Base-by-base conservation (phyloP, 2,329 filamentous ascomycete species). In the Cordyceps pruinosa region DNA sequence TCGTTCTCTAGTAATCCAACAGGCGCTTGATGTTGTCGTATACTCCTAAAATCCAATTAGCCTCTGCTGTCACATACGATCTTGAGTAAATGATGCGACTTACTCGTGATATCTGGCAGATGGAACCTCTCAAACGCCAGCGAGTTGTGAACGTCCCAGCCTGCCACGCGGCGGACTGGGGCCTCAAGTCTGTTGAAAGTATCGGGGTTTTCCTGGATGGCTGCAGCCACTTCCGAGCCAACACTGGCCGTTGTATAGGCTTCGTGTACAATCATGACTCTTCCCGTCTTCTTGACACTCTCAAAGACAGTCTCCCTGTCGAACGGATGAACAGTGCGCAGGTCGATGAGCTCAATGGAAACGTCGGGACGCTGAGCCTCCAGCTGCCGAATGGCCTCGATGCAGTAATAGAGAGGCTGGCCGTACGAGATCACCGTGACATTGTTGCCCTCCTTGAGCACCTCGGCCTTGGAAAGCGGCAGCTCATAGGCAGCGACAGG, bases 281-380 rank as follows among this genome's bases (percentile, higher is more conserved):
- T 76, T 0, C 92, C 91, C 0, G 92, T 96, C 77, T 94, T 96
- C 64, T 82, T 83, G 15, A 96, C 92, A 62, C 91, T 96, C 54
- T 86, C 76, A 59, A 96, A 77, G 1, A 97, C 82, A 0, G 88
- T 88, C 68, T 87, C 79, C 66, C 89, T 84, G 69, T 97, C 92
- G 92, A 92, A 97, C 0, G 92, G 92, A 66, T 95, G 96, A 52
- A 97, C 79, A 0, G 92, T 95, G 57, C 91, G 80, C 58, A 97
- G 74, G 68, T 97, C 92, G 59, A 97, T 90, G 58, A 97, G 76
- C 76, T 97, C 92, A 17, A 91, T 81, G 5, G 82, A 87, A 56
- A 92, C 81, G 21, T 42, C 64, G 7, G 87, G 89, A 48, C 90
- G 78, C 61, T 90, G 90, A 69, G 90, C 84, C 66, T 85, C 82